phyloP scores from a whole-genome alignment of 169 alveolate genomes.

The Plasmodium chabaudi region DNA sequence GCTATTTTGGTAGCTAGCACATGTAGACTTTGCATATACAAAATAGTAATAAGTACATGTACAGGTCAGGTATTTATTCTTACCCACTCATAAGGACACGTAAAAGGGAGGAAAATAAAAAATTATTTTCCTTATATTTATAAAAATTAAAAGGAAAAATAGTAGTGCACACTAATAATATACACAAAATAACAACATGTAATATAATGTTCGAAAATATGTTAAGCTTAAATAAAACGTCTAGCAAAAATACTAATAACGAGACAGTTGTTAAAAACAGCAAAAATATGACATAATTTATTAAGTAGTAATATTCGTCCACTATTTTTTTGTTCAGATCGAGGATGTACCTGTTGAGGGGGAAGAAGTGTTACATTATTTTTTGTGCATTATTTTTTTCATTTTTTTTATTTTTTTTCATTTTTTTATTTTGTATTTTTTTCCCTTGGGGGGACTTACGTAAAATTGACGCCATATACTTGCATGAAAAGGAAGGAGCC shows the following conservation, averaged over 20 bases:
- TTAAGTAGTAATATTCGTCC: slow-evolving; percentile 68
- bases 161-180: slow-evolving; percentile 34
- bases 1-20: background rate
- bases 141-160: slow-evolving; percentile 56
- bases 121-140: slow-evolving; percentile 77
- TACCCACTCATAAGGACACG: slow-evolving; percentile 77
- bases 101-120: slow-evolving; percentile 71
- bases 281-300: slow-evolving; percentile 42
- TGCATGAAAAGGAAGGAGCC: slow-evolving; percentile 69
- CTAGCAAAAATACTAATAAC: slow-evolving; percentile 77
- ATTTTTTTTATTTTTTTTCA: background rate
- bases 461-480: slow-evolving; percentile 55
- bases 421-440: background rate
- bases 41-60: background rate
- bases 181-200: slow-evolving; percentile 25
- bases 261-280: slow-evolving; percentile 71
- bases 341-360: slow-evolving; percentile 37
- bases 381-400: background rate
- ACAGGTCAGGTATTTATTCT: background rate
- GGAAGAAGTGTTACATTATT: background rate
- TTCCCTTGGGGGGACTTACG: background rate
- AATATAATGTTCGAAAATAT: slow-evolving; percentile 33
- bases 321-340: slow-evolving; percentile 63
- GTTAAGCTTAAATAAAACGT: slow-evolving; percentile 73
- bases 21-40: too few relatives aligned